Evolutionary conservation across 1,139 yeast species (phyloP).

Genomic region (Magnusiomyces starmeri): DNA sequence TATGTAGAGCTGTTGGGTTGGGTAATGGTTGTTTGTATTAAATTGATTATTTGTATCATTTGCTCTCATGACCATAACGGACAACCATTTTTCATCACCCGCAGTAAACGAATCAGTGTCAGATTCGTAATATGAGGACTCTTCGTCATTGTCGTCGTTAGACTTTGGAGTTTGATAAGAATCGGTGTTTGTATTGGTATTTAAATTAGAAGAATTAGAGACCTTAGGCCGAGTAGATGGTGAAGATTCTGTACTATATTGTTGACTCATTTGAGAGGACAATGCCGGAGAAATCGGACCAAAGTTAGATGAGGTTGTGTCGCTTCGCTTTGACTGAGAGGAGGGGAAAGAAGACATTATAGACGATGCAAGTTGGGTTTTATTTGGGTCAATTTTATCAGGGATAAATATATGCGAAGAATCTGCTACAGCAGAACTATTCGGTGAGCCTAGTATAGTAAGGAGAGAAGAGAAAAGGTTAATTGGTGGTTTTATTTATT

Average conservation of each 20-base stretch:
- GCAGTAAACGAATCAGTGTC: constrained; percentile 14
- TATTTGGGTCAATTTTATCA: constrained; percentile 11
- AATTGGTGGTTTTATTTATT: background rate
- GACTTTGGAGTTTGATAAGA: background rate
- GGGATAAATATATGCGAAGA: constrained; percentile 3
- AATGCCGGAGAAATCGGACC: background rate
- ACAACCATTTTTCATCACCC: constrained; percentile 13
- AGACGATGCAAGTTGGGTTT: constrained; percentile 15
- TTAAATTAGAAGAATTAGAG: constrained; percentile 1
- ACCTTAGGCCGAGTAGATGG: background rate
- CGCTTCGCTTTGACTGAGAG: background rate
- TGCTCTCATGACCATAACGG: constrained; percentile 6
- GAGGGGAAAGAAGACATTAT: constrained; percentile 14
- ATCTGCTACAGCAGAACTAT: background rate
- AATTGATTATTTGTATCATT: no score
- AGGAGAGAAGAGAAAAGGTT: background rate
- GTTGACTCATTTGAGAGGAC: background rate
- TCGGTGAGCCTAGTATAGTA: background rate
- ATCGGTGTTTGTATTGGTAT: background rate
- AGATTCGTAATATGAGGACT: constrained; percentile 10
- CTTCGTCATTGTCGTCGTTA: constrained; percentile 1
- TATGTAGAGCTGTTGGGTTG: no score
- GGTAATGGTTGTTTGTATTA: no score
- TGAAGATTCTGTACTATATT: background rate
- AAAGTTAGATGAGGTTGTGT: background rate